Conservation (phyloP, 176 grass and related monocot genomes). For the Musa acuminata region DNA sequence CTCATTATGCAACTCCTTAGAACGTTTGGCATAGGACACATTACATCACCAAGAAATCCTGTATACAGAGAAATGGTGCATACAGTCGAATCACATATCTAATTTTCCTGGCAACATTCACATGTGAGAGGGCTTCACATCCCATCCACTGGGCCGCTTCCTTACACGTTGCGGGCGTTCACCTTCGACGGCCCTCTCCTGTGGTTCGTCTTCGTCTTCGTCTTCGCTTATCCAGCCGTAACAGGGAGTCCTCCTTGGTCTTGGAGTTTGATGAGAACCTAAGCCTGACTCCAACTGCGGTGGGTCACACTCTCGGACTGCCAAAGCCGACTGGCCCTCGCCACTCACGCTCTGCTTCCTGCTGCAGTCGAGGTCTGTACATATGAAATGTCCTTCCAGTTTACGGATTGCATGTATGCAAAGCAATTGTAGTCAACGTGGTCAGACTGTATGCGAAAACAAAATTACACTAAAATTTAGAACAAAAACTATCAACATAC, state of each 20-base stretch:
- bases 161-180: background rate
- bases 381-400: background rate
- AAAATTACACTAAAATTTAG: background rate
- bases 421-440: background rate
- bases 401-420: background rate
- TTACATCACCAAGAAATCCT: too few relatives aligned
- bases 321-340: background rate
- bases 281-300: background rate
- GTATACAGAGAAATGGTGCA: too few relatives aligned
- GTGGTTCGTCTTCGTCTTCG: background rate
- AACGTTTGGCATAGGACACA: too few relatives aligned
- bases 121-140: slow-evolving; percentile 1
- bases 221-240: slow-evolving; percentile 4
- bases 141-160: too few relatives aligned
- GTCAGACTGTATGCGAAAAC: background rate
- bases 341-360: too few relatives aligned
- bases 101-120: background rate
- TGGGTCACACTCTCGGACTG: background rate
- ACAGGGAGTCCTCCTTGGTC: background rate
- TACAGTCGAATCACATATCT: too few relatives aligned
- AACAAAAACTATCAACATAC: background rate
- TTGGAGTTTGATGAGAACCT: background rate
- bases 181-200: background rate
- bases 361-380: background rate
- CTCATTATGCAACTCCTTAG: too few relatives aligned